A percentile compares a stretch with the other conserved stretches of the same genome.
Conservation (phyloP, 495 filamentous ascomycete species). For the Lindgomyces ingoldianus region DNA sequence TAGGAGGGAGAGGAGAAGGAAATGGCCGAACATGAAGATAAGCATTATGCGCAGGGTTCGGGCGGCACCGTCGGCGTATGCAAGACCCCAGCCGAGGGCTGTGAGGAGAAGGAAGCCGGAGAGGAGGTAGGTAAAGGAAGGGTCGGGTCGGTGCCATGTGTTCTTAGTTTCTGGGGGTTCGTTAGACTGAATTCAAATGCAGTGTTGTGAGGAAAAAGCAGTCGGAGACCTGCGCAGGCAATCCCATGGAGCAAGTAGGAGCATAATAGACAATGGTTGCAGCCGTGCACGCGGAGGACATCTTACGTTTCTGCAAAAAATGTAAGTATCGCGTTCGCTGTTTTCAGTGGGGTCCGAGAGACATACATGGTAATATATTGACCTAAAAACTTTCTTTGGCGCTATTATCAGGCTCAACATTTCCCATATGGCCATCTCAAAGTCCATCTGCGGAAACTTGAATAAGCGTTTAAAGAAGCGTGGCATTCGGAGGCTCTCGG, state of each 20-base stretch:
- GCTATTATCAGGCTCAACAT: conserved; percentile 73
- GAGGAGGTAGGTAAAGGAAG: conserved; percentile 75
- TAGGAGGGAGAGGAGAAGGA: conserved; percentile 62
- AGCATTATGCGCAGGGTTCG: conserved; percentile 61
- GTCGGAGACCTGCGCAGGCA: not conserved
- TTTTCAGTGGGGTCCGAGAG: not conserved
- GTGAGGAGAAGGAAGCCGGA: conserved; percentile 74
- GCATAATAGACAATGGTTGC: no score
- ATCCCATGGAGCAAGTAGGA: no score
- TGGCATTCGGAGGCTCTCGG: conserved; percentile 55
- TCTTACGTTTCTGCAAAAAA: conserved; percentile 62
- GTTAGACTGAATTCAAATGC: conserved; percentile 8
- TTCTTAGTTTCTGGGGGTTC: conserved; percentile 66
- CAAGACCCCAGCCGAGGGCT: conserved; percentile 71
- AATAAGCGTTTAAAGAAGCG: conserved; percentile 52
- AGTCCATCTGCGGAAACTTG: conserved; percentile 53
- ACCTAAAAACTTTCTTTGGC: conserved; percentile 75
- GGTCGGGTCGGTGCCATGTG: conserved; percentile 74
- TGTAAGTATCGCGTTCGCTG: conserved; percentile 21
- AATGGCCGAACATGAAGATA: conserved; percentile 68
- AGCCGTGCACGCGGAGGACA: not conserved
- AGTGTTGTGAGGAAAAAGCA: not conserved
- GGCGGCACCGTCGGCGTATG: conserved; percentile 60
- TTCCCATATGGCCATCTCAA: conserved; percentile 73
- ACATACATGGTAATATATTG: conserved; percentile 74